Evolutionary conservation across 768 basidiomycete species (phyloP).

Genomic region (Collybiopsis confluens): DNA sequence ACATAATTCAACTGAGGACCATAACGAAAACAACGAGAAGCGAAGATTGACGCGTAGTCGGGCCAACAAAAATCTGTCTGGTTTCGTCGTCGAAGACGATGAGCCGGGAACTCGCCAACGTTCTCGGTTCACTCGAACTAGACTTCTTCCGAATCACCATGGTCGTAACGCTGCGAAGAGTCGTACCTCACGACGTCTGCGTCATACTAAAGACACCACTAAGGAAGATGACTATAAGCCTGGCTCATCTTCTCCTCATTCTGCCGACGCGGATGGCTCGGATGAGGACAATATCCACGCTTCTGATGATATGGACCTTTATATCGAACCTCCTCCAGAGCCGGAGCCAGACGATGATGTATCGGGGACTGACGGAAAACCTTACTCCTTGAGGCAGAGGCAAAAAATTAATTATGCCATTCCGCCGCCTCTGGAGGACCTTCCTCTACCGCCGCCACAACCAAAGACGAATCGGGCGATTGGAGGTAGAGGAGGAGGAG

Average conservation of each 20-base stretch:
- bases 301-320: conserved; percentile 37
- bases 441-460: conserved; percentile 44
- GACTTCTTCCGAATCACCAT: not conserved
- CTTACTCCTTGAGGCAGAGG: conserved; percentile 65
- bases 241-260: conserved; percentile 42
- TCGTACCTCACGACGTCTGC: conserved; percentile 14
- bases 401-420: conserved; percentile 76
- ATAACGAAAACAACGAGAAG: conserved; percentile 25
- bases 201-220: conserved; percentile 3
- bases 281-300: conserved; percentile 35
- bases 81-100: conserved; percentile 5
- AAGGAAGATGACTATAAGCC: conserved; percentile 25
- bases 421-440: conserved; percentile 75
- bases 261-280: conserved; percentile 55
- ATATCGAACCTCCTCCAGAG: conserved; percentile 30
- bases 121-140: not conserved
- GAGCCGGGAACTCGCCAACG: not conserved
- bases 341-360: conserved; percentile 34
- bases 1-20: conserved; percentile 31
- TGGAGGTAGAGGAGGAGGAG: conserved; percentile 22
- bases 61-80: conserved; percentile 29
- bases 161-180: not conserved
- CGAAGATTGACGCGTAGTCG: conserved; percentile 38
- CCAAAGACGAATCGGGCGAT: conserved; percentile 19
- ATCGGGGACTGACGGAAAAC: conserved; percentile 26